These are phyloP conservation scores for Pseudogymnoascus sp. DNA, from an alignment of 2,329 filamentous ascomycete species.

Conservation along the genomic window DNA sequence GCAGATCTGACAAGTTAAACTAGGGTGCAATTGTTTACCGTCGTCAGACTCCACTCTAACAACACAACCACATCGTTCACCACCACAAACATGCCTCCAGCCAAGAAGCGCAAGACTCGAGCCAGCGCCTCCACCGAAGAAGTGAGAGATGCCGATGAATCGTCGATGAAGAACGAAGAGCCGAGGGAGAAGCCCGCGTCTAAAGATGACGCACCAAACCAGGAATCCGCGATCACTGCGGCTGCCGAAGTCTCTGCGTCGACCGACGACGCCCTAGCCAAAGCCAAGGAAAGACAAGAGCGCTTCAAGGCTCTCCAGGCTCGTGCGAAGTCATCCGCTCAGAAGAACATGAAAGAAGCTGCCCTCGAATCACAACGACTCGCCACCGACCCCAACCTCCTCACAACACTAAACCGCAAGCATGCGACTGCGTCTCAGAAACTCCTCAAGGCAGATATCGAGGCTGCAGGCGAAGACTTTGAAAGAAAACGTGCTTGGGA, in stretches of 20 bases:
- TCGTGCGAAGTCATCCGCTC: slow-evolving; percentile 64
- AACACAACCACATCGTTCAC: slow-evolving; percentile 7
- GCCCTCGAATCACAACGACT: slow-evolving; percentile 75
- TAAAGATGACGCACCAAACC: slow-evolving; percentile 2
- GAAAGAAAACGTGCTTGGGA: slow-evolving; percentile 98
- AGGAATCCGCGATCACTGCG: slow-evolving; percentile 10
- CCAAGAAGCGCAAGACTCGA: slow-evolving; percentile 40
- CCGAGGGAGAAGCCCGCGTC: not conserved
- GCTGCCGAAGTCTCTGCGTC: slow-evolving; percentile 9
- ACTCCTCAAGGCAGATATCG: slow-evolving; percentile 83
- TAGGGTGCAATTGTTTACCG: slow-evolving; percentile 19
- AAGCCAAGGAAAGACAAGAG: slow-evolving; percentile 61
- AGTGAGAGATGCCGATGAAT: slow-evolving; percentile 10
- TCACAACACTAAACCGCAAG: slow-evolving; percentile 74
- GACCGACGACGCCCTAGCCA: slow-evolving; percentile 31
- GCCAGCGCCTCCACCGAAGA: slow-evolving; percentile 20
- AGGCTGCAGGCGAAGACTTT: slow-evolving; percentile 81
- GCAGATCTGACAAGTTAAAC: slow-evolving; percentile 15
- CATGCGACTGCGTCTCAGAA: slow-evolving; percentile 87
- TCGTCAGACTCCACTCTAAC: slow-evolving; percentile 2
- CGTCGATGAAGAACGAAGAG: not conserved
- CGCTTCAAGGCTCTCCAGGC: slow-evolving; percentile 84
- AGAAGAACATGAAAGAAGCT: slow-evolving; percentile 76
- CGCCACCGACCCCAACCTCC: slow-evolving; percentile 67
- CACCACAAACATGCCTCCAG: slow-evolving; percentile 32